Percentiles rank a stretch among this genome's conserved stretches.
These are phyloP conservation scores for Aspergillus glaucus DNA, from an alignment of 2,329 filamentous ascomycete genomes.

Conservation along the genomic window DNA sequence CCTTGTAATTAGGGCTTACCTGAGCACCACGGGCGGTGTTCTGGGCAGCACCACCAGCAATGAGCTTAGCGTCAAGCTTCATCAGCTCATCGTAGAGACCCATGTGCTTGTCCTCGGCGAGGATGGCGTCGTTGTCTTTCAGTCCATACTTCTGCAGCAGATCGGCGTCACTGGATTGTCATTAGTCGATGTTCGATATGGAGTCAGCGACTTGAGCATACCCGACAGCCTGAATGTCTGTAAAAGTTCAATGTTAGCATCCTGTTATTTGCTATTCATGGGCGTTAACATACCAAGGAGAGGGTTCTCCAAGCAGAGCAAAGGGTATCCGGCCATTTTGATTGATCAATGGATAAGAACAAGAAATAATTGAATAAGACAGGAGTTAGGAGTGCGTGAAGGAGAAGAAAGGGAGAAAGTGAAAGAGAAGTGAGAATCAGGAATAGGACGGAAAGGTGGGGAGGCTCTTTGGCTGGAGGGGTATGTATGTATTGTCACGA, in stretches of 20 bases:
- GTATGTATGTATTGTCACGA: background rate
- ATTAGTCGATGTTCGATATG: slow-evolving; percentile 4
- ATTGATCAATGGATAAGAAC: background rate
- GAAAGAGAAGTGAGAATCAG: slow-evolving; percentile 6
- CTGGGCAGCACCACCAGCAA: slow-evolving; percentile 92
- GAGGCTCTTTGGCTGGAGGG: background rate
- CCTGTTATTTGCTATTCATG: background rate
- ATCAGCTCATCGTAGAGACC: slow-evolving; percentile 89
- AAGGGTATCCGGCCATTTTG: background rate
- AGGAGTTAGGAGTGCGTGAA: background rate
- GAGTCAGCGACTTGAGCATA: slow-evolving; percentile 30
- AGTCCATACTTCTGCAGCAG: slow-evolving; percentile 88
- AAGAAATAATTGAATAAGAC: background rate
- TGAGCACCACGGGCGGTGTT: slow-evolving; percentile 95
- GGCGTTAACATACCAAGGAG: background rate
- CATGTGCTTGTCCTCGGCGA: slow-evolving; percentile 86
- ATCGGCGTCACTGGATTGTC: slow-evolving; percentile 59
- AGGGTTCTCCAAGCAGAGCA: slow-evolving; percentile 2
- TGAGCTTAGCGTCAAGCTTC: slow-evolving; percentile 85
- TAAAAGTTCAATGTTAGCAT: slow-evolving; percentile 14
- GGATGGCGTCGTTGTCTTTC: slow-evolving; percentile 95
- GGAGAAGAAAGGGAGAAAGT: background rate
- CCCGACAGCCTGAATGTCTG: slow-evolving; percentile 83
- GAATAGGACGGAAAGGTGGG: slow-evolving; percentile 7
- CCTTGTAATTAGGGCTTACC: slow-evolving; percentile 29